Evolutionary conservation across 1,284 basidiomycete genomes (phyloP), one percentile per base, ranked within the genome.

Genomic region (Ceratorhiza oryzae-sativae): DNA sequence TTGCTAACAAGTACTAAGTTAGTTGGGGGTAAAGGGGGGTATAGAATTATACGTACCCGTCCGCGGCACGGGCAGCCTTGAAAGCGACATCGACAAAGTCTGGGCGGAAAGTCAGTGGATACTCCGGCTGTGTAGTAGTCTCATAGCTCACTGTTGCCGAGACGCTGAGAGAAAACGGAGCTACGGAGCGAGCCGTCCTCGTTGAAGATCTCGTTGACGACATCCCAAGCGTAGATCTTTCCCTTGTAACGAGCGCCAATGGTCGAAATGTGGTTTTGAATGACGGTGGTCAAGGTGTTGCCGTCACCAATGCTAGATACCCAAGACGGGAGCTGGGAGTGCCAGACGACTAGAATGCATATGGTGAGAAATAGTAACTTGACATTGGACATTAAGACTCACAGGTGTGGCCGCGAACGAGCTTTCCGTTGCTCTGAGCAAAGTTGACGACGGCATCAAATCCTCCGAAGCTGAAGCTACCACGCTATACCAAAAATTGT

Each of bases 141-240:
- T 13, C 12, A 1, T 20, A 34, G 34, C 15, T 45, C 42, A 45
- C 42, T 45, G 18, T 49, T 39, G 12, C 34, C 20, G 20, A 39
- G 56, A 36, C 45, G 42, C 15, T 27, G 25, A 20, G 62, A 71
- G 65, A 73, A 75, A 4, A 75, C 74, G 15, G 72, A 71, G 27
- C 46, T 39, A 25, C 74, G 59, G 34, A 72, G 48, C 30, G 74
- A 53, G n/a, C 74, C 74, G 36, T 75, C 72, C 20, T 74, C 73
- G 45, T 59, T 51, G 23, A 51, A 51, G 25, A 51, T 30, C 18
- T 56, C 81, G 79, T 82, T 82, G 75, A 78, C 62, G 18, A 83
- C 81, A 75, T 83, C 82, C 83, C 82, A 82, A 78, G 82, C 72
- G 72, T 82, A 83, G 36, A 71, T 56, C 59, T 71, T 71, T 2